phyloP scores from a whole-genome alignment of 257 asterid species.

The Parsonsia alboflavescens region DNA sequence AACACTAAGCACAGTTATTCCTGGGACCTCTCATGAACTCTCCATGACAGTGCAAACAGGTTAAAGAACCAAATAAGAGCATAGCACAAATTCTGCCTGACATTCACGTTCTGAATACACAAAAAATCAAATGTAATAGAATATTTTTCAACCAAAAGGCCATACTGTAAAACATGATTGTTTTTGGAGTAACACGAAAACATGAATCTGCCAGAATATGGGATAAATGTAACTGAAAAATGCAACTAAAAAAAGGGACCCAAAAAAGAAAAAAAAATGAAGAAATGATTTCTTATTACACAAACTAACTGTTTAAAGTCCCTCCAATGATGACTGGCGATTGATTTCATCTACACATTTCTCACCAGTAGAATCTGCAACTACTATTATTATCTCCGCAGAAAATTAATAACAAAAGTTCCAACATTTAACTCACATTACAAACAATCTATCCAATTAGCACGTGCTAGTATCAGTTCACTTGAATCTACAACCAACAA shows the following conservation, averaged over 20 bases:
- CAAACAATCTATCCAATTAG: not conserved
- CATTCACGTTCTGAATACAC: not conserved
- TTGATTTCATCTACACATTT: not conserved
- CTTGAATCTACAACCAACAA: not conserved
- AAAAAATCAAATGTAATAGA: not conserved
- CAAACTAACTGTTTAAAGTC: not conserved
- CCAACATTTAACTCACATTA: not conserved
- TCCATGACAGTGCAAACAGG: not conserved
- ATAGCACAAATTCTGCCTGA: not conserved
- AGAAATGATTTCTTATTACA: not conserved
- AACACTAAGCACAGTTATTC: not conserved
- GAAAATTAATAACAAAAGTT: not conserved
- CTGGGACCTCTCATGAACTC: not conserved
- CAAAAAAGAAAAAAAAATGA: not conserved
- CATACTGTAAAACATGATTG: not conserved
- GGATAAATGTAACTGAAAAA: not conserved
- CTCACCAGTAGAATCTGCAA: not conserved
- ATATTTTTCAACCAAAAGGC: not conserved
- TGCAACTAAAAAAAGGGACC: not conserved
- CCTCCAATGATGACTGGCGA: not conserved
- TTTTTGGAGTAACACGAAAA: not conserved
- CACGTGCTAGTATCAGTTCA: not conserved
- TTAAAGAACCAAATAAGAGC: not conserved
- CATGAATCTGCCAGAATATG: not conserved
- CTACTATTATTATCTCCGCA: not conserved